Evolutionary conservation across 2,329 filamentous ascomycete genomes (phyloP).

Genomic region (Onygena corvina): DNA sequence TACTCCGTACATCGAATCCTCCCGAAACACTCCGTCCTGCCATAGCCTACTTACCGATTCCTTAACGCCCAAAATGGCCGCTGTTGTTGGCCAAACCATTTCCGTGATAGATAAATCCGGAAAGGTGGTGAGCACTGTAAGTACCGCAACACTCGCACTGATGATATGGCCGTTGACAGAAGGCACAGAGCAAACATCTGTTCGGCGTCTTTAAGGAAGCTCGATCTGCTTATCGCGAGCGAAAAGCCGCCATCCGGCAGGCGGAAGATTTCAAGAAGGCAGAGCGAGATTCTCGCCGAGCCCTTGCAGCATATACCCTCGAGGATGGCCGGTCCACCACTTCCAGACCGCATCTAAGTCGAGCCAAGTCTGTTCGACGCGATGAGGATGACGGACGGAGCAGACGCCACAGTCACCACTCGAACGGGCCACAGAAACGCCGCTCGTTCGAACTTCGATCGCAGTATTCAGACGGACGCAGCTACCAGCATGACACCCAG

Average conservation of each 20-base stretch:
- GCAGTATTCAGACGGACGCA: conserved; percentile 3
- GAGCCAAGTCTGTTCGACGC: conserved; percentile 26
- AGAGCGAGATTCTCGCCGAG: conserved; percentile 49
- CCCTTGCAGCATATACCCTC: conserved; percentile 40
- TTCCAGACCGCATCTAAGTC: conserved; percentile 29
- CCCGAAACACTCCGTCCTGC: background rate
- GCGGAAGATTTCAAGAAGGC: conserved; percentile 50
- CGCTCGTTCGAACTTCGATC: conserved; percentile 18
- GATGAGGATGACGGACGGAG: conserved; percentile 3
- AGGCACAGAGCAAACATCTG: conserved; percentile 69
- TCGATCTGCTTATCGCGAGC: conserved; percentile 73
- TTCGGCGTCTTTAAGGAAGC: conserved; percentile 87
- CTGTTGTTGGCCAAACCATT: conserved; percentile 54
- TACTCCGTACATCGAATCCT: background rate
- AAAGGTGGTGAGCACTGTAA: conserved; percentile 78
- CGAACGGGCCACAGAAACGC: conserved; percentile 21
- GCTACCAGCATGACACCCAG: conserved; percentile 15
- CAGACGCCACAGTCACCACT: conserved; percentile 19
- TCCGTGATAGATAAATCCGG: conserved; percentile 85
- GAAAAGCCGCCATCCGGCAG: conserved; percentile 68
- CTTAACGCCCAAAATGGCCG: conserved; percentile 19
- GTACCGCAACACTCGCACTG: conserved; percentile 22
- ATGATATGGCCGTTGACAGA: conserved; percentile 16
- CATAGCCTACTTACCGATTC: background rate
- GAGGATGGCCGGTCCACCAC: conserved; percentile 37